Evolutionary conservation across 2,329 filamentous ascomycete genomes (phyloP).

Genomic region (Hortaea werneckii): DNA sequence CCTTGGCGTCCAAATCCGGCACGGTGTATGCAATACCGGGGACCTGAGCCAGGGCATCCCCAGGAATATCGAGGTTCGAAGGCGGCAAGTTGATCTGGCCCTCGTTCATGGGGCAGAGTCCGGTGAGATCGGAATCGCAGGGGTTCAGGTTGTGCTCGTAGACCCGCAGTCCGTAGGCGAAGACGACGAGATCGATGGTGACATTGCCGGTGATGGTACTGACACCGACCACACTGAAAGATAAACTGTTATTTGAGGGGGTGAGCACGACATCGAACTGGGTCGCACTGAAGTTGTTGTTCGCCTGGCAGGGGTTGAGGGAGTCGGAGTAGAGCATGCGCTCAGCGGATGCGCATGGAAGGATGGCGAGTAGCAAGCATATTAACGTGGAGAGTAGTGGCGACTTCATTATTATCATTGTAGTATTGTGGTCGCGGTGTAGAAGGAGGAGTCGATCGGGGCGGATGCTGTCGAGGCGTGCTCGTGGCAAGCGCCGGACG

Average conservation of each 20-base stretch:
- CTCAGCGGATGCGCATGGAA: constrained; percentile 47
- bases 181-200: constrained; percentile 62
- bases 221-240: constrained; percentile 67
- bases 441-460: too few relatives aligned
- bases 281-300: constrained; percentile 77
- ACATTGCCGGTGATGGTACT: constrained; percentile 79
- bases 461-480: too few relatives aligned
- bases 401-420: constrained; percentile 13
- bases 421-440: not conserved
- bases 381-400: constrained; percentile 17
- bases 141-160: constrained; percentile 61
- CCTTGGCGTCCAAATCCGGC: constrained; percentile 80
- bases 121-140: constrained; percentile 57
- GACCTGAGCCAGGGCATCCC: constrained; percentile 52
- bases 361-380: constrained; percentile 26
- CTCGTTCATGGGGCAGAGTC: constrained; percentile 84
- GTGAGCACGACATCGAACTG: constrained; percentile 79
- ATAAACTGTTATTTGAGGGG: constrained; percentile 61
- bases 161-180: constrained; percentile 73
- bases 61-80: constrained; percentile 48
- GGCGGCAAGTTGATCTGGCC: constrained; percentile 60
- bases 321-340: constrained; percentile 70
- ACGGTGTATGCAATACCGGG: constrained; percentile 80
- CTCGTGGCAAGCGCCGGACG: too few relatives aligned
- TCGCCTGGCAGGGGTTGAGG: constrained; percentile 71